Percentiles rank a stretch among this genome's conserved stretches.
Conservation (phyloP, 495 filamentous ascomycete species). For the Thermothielavioides terrestris region DNA sequence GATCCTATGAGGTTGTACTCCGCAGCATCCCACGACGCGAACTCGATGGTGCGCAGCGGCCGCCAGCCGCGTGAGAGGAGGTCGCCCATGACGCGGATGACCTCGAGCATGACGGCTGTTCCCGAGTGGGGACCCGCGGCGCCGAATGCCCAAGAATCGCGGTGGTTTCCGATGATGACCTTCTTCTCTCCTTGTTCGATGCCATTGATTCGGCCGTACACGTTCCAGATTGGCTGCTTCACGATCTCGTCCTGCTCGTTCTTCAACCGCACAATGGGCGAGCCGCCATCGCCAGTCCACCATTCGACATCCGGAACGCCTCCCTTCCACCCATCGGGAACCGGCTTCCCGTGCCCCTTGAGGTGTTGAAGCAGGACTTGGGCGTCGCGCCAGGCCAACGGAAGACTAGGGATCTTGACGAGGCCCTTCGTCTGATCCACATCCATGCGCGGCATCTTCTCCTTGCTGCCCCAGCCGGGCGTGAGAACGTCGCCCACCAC, state of each 20-base stretch:
- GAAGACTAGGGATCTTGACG: constrained; percentile 76
- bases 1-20: constrained; percentile 93
- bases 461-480: constrained; percentile 73
- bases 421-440: constrained; percentile 65
- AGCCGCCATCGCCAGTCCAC: constrained; percentile 74
- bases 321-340: constrained; percentile 67
- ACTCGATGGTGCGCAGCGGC: constrained; percentile 86
- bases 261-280: constrained; percentile 71
- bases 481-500: constrained; percentile 83
- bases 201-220: constrained; percentile 74
- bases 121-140: constrained; percentile 79
- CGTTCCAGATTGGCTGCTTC: constrained; percentile 81
- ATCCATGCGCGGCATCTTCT: constrained; percentile 53
- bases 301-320: constrained; percentile 65
- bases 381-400: constrained; percentile 82
- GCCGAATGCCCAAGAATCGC: constrained; percentile 88
- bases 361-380: constrained; percentile 67
- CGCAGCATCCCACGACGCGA: constrained; percentile 89
- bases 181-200: constrained; percentile 74
- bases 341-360: constrained; percentile 62
- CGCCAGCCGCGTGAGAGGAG: constrained; percentile 71
- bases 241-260: constrained; percentile 82
- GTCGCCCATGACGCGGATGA: constrained; percentile 73
- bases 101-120: constrained; percentile 83
- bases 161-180: constrained; percentile 87